These are phyloP conservation scores for Mycosarcoma mackinlayi DNA, from an alignment of 1,284 basidiomycete species.

Conservation along the genomic window DNA sequence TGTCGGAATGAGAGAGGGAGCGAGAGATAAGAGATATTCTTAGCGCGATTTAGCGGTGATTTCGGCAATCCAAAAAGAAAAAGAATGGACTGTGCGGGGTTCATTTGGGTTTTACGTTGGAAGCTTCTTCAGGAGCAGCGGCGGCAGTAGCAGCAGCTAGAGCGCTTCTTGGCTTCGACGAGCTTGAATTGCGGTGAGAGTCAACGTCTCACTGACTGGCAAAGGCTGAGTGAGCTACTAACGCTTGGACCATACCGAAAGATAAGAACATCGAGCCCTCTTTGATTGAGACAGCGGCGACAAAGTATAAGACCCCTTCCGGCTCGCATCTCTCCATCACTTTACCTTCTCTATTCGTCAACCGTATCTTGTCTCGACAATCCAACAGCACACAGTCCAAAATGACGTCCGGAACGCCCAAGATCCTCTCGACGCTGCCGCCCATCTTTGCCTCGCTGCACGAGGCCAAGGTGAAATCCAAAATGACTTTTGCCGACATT, in stretches of 20 bases:
- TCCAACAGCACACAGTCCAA: too few species aligned
- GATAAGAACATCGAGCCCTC: too few species aligned
- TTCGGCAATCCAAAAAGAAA: not conserved
- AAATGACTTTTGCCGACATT: slow-evolving; percentile 56
- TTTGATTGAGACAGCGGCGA: not conserved
- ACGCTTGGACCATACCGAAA: not conserved
- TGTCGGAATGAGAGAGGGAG: not conserved
- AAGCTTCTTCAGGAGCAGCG: too few species aligned
- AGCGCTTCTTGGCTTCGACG: too few species aligned
- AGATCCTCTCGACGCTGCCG: slow-evolving; percentile 48
- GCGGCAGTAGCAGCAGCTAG: too few species aligned
- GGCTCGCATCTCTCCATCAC: not conserved
- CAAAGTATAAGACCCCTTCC: not conserved
- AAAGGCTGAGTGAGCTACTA: not conserved
- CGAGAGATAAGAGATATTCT: slow-evolving; percentile 4
- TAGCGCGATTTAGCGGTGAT: too few species aligned
- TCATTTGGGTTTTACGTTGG: not conserved
- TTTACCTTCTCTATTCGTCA: not conserved
- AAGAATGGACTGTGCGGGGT: not conserved
- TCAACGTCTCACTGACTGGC: not conserved
- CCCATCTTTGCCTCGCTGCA: slow-evolving; percentile 52
- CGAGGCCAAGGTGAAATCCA: slow-evolving; percentile 47
- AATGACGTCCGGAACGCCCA: slow-evolving; percentile 32
- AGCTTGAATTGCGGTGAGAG: not conserved
- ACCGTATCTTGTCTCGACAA: not conserved